phyloP scores from a whole-genome alignment of 495 filamentous ascomycete species.

The Penicillium turbatum region DNA sequence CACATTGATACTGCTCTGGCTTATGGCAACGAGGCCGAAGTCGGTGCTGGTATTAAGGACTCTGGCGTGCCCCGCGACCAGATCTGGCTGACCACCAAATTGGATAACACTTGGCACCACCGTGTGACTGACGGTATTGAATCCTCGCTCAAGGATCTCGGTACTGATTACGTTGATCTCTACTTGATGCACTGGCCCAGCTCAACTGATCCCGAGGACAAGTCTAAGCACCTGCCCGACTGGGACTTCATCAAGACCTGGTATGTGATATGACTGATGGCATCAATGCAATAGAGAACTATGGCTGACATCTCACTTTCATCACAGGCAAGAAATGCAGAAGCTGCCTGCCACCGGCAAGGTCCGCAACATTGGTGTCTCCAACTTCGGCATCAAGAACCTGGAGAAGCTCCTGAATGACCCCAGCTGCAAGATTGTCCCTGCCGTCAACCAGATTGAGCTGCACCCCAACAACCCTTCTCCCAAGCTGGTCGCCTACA shows the following conservation, averaged over 20 bases:
- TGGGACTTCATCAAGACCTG: constrained; percentile 84
- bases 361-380: constrained; percentile 67
- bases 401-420: constrained; percentile 53
- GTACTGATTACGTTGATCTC: constrained; percentile 70
- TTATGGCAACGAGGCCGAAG: constrained; percentile 81
- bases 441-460: constrained; percentile 89
- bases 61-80: constrained; percentile 75
- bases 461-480: constrained; percentile 79
- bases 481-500: constrained; percentile 74
- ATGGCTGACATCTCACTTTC: neutral
- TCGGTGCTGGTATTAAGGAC: constrained; percentile 73
- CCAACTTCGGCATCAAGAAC: constrained; percentile 59
- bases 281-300: neutral
- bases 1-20: constrained; percentile 74
- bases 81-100: constrained; percentile 86
- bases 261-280: constrained; percentile 25
- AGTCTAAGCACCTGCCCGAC: constrained; percentile 55
- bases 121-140: constrained; percentile 64
- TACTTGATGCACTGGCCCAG: constrained; percentile 79
- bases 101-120: constrained; percentile 79
- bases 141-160: constrained; percentile 63
- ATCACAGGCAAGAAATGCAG: constrained; percentile 64
- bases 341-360: constrained; percentile 75
- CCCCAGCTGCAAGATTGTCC: constrained; percentile 58
- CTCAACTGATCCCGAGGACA: constrained; percentile 54